Evolutionary conservation across 306 rosid species (phyloP).

Genomic region (Lathyrus aphaca): DNA sequence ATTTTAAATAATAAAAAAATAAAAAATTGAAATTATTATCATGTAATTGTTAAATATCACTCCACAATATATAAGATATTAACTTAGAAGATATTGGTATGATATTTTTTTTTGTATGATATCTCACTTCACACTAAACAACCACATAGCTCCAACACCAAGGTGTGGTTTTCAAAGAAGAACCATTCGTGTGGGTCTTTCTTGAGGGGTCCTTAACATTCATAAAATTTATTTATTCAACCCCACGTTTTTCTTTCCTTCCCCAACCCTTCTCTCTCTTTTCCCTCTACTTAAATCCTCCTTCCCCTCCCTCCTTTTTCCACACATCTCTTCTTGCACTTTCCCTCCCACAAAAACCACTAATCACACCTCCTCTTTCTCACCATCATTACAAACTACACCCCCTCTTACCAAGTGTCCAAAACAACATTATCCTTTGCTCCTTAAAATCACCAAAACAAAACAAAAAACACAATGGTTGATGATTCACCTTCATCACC

Average conservation of each 20-base stretch:
- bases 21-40: no score
- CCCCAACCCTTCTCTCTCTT: neutral
- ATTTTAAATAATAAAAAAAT: no score
- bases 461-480: constrained; percentile 38
- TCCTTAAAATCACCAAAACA: neutral
- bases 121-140: constrained; percentile 15
- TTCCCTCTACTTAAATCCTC: constrained; percentile 39
- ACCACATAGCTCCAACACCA: neutral
- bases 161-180: constrained; percentile 31
- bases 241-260: constrained; percentile 48
- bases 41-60: no score
- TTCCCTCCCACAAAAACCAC: neutral
- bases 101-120: no score
- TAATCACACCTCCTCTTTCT: neutral
- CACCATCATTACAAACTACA: neutral
- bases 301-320: neutral
- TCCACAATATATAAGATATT: neutral
- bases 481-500: constrained; percentile 22
- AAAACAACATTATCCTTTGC: neutral
- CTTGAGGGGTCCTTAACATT: constrained; percentile 32
- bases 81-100: neutral
- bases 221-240: neutral
- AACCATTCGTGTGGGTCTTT: constrained; percentile 57
- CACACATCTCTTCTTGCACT: neutral
- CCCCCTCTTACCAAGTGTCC: neutral